Evolutionary conservation across 2,329 filamentous ascomycete genomes (phyloP), one percentile per base, ranked within the genome.

Genomic region (Colletotrichum zoysiae): DNA sequence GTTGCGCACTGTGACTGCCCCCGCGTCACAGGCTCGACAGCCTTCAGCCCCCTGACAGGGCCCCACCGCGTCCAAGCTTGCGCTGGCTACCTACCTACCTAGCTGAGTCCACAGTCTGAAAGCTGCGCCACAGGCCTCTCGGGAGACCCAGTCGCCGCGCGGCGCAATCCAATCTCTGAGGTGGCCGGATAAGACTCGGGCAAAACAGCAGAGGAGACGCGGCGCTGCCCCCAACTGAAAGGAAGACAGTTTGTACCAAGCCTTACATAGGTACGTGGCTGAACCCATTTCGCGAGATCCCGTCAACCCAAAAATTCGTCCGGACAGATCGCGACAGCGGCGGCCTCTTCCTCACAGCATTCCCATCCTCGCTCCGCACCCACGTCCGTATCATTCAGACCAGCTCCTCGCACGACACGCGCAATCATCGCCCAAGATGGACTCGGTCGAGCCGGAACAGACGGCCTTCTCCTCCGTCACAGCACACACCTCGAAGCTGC

Each of bases 401-500:
- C 33, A 51, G 59, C 61, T 51, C 18, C 16, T 38, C 42, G 63
- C 40, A 26, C 30, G 42, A n/a, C 20, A 44, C 7, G 33, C 44
- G 40, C 46, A 50, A 35, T 5, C 9, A 46, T 55, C 64, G 64
- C 71, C 64, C 76, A 81, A 76, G 65, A 97, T 97, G 95, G 94
- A 98, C 86, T 91, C 91, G 78, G 88, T 91, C 74, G 94, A 97
- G 86, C 92, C 94, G 74, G 94, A 97, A 61, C 90, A 93, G 85
- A 97, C 94, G 83, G 94, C 95, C 84, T 98, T 97, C 85, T 93
- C 92, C 79, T 93, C 94, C 75, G 94, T 98, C 80, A 93, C 91
- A 77, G 91, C 93, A 80, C 95, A 98, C 78, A 97, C 95, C 26
- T 92, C 91, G 65, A 91, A 87, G 80, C 84, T 93, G 76, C 88